Evolutionary conservation across 1,139 yeast genomes (phyloP).

Genomic region (Ashbya aceris): DNA sequence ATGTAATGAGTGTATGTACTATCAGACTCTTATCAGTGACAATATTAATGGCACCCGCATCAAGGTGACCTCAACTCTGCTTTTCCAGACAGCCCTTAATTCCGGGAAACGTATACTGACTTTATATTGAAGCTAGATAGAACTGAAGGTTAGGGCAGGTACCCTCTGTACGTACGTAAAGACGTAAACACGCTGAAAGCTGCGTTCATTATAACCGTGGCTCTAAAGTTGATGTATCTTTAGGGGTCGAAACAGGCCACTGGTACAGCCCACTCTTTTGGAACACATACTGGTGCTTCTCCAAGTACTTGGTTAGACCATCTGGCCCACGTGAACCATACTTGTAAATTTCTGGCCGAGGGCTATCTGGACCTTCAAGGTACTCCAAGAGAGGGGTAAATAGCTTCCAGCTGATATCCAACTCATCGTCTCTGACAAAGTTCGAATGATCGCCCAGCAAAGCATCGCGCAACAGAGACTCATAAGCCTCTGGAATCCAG

Average conservation of each 20-base stretch:
- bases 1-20: constrained; percentile 1
- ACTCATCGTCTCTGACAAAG: constrained; percentile 96
- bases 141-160: too few relatives aligned
- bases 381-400: constrained; percentile 83
- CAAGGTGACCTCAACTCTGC: too few relatives aligned
- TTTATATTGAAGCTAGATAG: too few relatives aligned
- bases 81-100: too few relatives aligned
- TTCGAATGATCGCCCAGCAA: constrained; percentile 89
- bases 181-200: too few relatives aligned
- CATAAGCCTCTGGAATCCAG: constrained; percentile 97
- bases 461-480: constrained; percentile 87
- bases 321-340: constrained; percentile 92
- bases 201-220: too few relatives aligned
- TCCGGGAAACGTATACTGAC: too few relatives aligned
- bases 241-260: constrained; percentile 74
- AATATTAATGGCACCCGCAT: background rate
- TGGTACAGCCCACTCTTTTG: constrained; percentile 54
- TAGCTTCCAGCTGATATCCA: constrained; percentile 85
- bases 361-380: constrained; percentile 62
- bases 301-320: constrained; percentile 51
- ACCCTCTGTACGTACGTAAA: too few relatives aligned
- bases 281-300: constrained; percentile 60
- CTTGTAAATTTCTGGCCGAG: constrained; percentile 57
- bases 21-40: constrained; percentile 1
- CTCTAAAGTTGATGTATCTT: too few relatives aligned